These are phyloP conservation scores for Penstemon newberryi DNA, from an alignment of 257 asterid genomes.

Conservation along the genomic window DNA sequence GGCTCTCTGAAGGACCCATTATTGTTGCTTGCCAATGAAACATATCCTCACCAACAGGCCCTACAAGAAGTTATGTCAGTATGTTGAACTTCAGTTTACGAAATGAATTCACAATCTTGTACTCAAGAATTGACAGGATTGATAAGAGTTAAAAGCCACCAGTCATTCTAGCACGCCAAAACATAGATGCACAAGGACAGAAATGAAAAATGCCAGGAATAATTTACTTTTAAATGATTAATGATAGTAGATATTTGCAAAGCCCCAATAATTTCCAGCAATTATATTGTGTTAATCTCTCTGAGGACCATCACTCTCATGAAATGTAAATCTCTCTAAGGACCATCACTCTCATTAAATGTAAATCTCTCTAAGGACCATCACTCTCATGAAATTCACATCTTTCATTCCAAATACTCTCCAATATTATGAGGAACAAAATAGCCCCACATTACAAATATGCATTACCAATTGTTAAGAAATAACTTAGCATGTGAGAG, in stretches of 20 bases:
- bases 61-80: conserved; percentile 29
- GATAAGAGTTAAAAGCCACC: background rate
- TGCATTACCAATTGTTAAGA: background rate
- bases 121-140: background rate
- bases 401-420: background rate
- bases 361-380: background rate
- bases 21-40: conserved; percentile 82
- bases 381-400: background rate
- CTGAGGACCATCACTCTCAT: background rate
- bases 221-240: background rate
- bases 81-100: background rate
- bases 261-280: background rate
- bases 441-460: background rate
- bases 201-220: background rate
- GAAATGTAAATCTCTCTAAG: background rate
- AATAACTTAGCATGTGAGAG: background rate
- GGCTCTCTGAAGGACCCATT: conserved; percentile 78
- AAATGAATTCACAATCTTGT: background rate
- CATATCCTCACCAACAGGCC: conserved; percentile 74
- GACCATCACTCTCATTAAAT: background rate
- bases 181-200: background rate
- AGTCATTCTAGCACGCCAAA: background rate
- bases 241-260: background rate
- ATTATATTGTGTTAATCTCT: background rate
- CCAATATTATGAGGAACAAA: background rate